Conservation (phyloP, 306 rosid species). For the Malus asiatica region DNA sequence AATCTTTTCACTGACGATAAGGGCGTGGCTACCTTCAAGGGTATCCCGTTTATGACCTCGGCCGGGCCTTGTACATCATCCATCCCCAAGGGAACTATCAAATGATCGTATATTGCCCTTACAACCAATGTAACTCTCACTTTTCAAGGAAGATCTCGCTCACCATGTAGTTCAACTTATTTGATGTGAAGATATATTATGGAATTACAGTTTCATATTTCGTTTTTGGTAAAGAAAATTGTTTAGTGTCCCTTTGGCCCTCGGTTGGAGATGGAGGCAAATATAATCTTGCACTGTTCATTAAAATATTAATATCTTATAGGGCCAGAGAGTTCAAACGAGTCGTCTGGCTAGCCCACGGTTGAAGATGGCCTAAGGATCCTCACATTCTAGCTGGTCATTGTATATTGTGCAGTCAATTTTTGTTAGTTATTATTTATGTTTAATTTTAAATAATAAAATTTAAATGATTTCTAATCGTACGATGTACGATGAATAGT, state of each 20-base stretch:
- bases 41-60: constrained; percentile 85
- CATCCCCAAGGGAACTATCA: constrained; percentile 60
- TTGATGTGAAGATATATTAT: constrained; percentile 8
- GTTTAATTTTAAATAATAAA: too few relatives aligned
- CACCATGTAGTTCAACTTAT: neutral
- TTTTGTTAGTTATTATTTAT: too few relatives aligned
- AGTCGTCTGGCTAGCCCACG: too few relatives aligned
- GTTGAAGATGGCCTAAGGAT: too few relatives aligned
- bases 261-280: too few relatives aligned
- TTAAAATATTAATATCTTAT: too few relatives aligned
- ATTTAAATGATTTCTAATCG: too few relatives aligned
- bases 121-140: constrained; percentile 11
- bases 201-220: neutral
- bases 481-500: too few relatives aligned
- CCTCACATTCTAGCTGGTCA: too few relatives aligned
- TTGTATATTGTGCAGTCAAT: too few relatives aligned
- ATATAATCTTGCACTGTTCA: too few relatives aligned
- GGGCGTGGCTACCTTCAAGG: constrained; percentile 82
- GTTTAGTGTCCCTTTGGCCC: neutral
- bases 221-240: neutral
- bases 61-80: constrained; percentile 85
- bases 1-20: constrained; percentile 81
- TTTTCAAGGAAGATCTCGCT: neutral
- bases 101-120: constrained; percentile 23
- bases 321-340: too few relatives aligned